A percentile compares a stretch with the other conserved stretches of the same genome.
Evolutionary conservation across 345 rosid species (phyloP).

Genomic region (Gossypioides kirkii): DNA sequence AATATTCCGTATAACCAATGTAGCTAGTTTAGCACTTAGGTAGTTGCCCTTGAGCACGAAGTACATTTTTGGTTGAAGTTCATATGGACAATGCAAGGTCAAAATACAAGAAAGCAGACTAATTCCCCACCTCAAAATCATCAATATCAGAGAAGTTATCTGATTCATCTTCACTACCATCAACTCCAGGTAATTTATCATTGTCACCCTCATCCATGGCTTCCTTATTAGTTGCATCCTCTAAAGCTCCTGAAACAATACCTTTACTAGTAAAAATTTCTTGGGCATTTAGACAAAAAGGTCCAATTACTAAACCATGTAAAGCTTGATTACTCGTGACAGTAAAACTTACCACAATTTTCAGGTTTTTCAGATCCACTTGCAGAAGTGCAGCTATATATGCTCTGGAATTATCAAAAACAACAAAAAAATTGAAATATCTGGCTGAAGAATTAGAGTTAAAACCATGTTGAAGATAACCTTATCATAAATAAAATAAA

Average conservation of each 20-base stretch:
- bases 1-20: background rate
- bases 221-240: slow-evolving; percentile 10
- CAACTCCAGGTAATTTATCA: slow-evolving; percentile 27
- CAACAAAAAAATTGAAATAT: background rate
- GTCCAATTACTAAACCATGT: background rate
- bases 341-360: slow-evolving; percentile 23
- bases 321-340: background rate
- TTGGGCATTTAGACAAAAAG: slow-evolving; percentile 13
- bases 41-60: background rate
- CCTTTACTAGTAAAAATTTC: background rate
- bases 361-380: slow-evolving; percentile 29
- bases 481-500: background rate
- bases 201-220: slow-evolving; percentile 21
- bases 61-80: background rate
- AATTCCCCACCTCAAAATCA: slow-evolving; percentile 63
- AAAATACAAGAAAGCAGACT: slow-evolving; percentile 8
- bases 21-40: background rate
- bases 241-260: slow-evolving; percentile 22
- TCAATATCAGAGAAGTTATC: slow-evolving; percentile 74
- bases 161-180: slow-evolving; percentile 46
- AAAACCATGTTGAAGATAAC: background rate
- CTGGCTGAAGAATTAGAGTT: background rate
- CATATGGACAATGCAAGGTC: background rate
- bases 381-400: slow-evolving; percentile 17
- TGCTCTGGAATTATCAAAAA: slow-evolving; percentile 31